Percentiles rank a stretch among this genome's conserved stretches.
Evolutionary conservation across 2,329 filamentous ascomycete species (phyloP).

Genomic region (Penicillium sp.): DNA sequence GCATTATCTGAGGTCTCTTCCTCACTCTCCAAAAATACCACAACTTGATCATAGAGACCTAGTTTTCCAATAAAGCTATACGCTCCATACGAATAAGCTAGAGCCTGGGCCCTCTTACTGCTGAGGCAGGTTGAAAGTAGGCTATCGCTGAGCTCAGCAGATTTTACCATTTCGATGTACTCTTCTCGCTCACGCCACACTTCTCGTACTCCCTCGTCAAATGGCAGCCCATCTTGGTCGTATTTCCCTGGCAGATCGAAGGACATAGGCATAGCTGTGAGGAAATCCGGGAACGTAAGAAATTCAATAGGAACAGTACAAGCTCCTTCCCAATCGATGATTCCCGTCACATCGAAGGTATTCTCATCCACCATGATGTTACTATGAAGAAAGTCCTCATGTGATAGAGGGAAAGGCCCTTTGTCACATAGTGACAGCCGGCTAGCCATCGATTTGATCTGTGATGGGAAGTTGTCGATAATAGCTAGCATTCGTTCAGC

Average conservation of each 20-base stretch:
- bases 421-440: constrained; percentile 1
- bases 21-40: background rate
- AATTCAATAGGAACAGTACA: constrained; percentile 15
- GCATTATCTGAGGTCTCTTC: background rate
- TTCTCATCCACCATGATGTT: constrained; percentile 19
- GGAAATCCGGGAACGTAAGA: constrained; percentile 9
- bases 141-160: constrained; percentile 1
- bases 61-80: constrained; percentile 5
- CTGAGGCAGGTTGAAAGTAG: constrained; percentile 10
- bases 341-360: constrained; percentile 9
- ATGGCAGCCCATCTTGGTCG: constrained; percentile 2
- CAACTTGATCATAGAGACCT: constrained; percentile 7
- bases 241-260: constrained; percentile 15
- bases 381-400: constrained; percentile 18
- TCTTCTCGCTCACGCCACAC: constrained; percentile 4
- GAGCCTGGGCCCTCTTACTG: constrained; percentile 3
- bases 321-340: constrained; percentile 19
- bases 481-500: constrained; percentile 2
- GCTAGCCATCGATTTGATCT: constrained; percentile 8
- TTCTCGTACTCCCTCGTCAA: constrained; percentile 5
- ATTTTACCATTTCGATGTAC: constrained; percentile 9
- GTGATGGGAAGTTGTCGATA: constrained; percentile 4
- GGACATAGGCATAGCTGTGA: constrained; percentile 9
- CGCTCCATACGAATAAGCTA: constrained; percentile 4
- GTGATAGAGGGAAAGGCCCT: constrained; percentile 15